A percentile compares a stretch with the other conserved stretches of the same genome.
Conservation (phyloP, 129 eudicot genomes). For the Flaveria ramosissima region DNA sequence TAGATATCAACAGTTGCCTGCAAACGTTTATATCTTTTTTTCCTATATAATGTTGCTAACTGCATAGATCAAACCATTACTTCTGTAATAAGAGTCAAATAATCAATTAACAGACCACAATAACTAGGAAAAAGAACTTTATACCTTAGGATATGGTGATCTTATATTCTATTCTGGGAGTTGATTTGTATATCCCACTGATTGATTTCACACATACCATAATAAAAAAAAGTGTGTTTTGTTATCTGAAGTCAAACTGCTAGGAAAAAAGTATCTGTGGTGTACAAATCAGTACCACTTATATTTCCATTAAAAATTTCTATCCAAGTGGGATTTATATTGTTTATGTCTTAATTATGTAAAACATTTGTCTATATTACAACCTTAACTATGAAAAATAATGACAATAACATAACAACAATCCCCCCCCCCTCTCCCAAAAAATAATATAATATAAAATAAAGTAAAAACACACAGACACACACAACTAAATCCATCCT, state of each 20-base stretch:
- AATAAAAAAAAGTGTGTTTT: too few relatives aligned
- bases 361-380: background rate
- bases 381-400: background rate
- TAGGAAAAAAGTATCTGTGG: too few relatives aligned
- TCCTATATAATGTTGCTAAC: too few relatives aligned
- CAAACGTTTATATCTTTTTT: background rate
- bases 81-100: background rate
- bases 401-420: background rate
- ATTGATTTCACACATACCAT: too few relatives aligned
- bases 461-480: background rate
- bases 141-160: background rate
- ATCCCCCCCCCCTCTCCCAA: background rate
- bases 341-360: too few relatives aligned
- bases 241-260: too few relatives aligned
- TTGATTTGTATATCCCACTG: too few relatives aligned
- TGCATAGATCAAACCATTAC: background rate
- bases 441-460: background rate
- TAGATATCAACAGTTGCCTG: background rate
- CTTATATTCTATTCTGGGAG: too few relatives aligned
- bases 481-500: slow-evolving; percentile 22
- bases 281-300: too few relatives aligned
- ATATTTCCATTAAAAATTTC: too few relatives aligned
- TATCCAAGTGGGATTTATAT: too few relatives aligned
- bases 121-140: background rate
- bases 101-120: background rate